Evolutionary conservation across 2,329 filamentous ascomycete genomes (phyloP), one percentile per base, ranked within the genome.

Genomic region (Mycogone perniciosa): DNA sequence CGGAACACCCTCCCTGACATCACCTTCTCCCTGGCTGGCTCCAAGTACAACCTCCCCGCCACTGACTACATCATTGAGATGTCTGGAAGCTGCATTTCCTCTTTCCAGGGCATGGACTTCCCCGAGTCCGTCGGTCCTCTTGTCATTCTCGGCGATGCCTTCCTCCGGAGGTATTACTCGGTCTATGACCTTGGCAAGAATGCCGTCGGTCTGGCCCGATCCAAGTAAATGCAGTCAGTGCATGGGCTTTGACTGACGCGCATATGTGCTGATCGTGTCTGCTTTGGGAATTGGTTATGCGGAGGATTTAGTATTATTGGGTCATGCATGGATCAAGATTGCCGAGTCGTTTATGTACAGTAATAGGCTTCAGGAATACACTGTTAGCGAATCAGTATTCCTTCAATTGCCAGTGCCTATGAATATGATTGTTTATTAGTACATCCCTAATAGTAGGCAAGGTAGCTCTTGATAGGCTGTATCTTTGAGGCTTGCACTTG

Each of bases 21-120:
- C 61, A 90, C 86, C 62, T 97, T 99, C 74, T 91, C 81, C 58
- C 83, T 99, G 45, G 84, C 82, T 59, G 93, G 93, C 58, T 83
- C 95, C 75, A 88, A 96, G 77, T 99, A 97, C 78, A 86, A 84
- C 67, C 95, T 99, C 61, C 76, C 79, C 51, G 76, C 93, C 11
- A 86, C 86, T 59, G 93, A 99, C 76, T 99, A 99, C 77, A 91
- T 96, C 61, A 84, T 99, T 38, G 91, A 99, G 73, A 83, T 96
- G 40, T 88, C 91, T 67, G 93, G 92, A 62, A 92, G 86, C 68
- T 99, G 93, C 73, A 96, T 99, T 72, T 96, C 90, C 56, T 88
- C 89, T 61, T 96, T 99, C 76, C 95, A 95, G 84, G 91, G 90
- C 63, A 95, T 97, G 85, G 93, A 91, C 70, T 84, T 89, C 74